Evolutionary conservation across 2,329 filamentous ascomycete species (phyloP).

Genomic region (Leptodontidium sp.): DNA sequence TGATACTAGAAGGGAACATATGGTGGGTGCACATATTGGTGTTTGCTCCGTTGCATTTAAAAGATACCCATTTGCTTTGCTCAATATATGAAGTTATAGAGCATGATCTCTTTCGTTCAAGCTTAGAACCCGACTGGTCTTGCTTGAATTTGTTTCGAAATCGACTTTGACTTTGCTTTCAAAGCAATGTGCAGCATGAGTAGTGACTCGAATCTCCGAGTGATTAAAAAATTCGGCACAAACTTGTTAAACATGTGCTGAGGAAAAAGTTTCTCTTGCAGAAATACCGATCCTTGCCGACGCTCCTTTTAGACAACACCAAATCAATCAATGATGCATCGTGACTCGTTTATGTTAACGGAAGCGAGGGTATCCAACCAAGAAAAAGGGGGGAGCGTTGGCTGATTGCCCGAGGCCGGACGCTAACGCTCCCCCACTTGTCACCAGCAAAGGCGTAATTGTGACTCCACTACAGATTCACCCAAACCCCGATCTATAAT

Average conservation of each 20-base stretch:
- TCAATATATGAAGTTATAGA: not conserved
- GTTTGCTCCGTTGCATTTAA: constrained; percentile 35
- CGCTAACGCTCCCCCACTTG: constrained; percentile 22
- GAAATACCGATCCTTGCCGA: too few relatives aligned
- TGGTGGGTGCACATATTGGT: constrained; percentile 21
- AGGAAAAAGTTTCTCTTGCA: too few relatives aligned
- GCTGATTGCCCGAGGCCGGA: not conserved
- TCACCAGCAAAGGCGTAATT: constrained; percentile 14
- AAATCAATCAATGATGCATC: not conserved
- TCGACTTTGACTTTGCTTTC: not conserved
- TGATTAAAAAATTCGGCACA: too few relatives aligned
- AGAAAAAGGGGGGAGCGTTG: not conserved
- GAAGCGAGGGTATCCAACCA: constrained; percentile 17
- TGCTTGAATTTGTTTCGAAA: too few relatives aligned
- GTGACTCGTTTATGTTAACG: not conserved
- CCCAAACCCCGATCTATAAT: not conserved
- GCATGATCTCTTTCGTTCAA: too few relatives aligned
- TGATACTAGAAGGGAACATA: constrained; percentile 2
- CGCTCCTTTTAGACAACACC: not conserved
- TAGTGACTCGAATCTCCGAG: too few relatives aligned
- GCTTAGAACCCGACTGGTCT: too few relatives aligned
- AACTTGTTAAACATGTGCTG: too few relatives aligned
- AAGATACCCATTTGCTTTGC: constrained; percentile 42
- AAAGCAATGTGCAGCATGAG: not conserved
- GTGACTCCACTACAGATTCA: constrained; percentile 16